Conservation (phyloP, 495 filamentous ascomycete species). For the Aspergillus leporis region DNA sequence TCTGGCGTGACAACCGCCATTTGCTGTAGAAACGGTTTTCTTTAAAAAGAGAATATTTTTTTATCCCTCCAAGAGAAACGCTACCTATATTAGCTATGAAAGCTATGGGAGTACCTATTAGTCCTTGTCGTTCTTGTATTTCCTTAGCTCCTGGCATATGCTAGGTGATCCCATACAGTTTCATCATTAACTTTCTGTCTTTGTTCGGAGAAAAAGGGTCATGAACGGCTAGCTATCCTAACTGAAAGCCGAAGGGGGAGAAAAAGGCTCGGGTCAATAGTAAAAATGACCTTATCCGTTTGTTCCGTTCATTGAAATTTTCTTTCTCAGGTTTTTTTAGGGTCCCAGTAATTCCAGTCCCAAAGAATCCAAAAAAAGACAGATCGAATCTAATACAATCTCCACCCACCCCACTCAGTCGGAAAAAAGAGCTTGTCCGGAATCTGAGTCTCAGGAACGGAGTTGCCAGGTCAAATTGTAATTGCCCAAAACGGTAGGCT, state of each 20-base stretch:
- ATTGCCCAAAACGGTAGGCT: slow-evolving; percentile 4
- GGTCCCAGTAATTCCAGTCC: slow-evolving; percentile 20
- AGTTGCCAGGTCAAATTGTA: neutral
- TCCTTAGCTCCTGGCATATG: slow-evolving; percentile 21
- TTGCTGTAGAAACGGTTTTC: slow-evolving; percentile 10
- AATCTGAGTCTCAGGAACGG: slow-evolving; percentile 17
- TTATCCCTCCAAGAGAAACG: neutral
- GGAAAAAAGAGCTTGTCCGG: slow-evolving; percentile 38
- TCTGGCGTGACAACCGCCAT: slow-evolving; percentile 12
- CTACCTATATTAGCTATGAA: neutral
- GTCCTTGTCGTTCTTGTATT: neutral
- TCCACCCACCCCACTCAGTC: slow-evolving; percentile 34
- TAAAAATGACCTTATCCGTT: slow-evolving; percentile 7
- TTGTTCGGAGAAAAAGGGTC: neutral
- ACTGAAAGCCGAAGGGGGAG: neutral
- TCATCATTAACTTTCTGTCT: neutral
- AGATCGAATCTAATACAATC: slow-evolving; percentile 39
- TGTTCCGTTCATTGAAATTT: slow-evolving; percentile 20
- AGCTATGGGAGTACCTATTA: neutral
- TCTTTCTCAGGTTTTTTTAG: slow-evolving; percentile 15
- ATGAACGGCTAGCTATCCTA: neutral
- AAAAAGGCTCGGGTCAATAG: neutral
- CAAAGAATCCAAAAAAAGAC: slow-evolving; percentile 21
- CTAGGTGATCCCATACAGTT: slow-evolving; percentile 9
- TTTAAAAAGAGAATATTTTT: too few relatives aligned